Conservation (phyloP, 192 early-diverging fungal species). For the Coemansia interrupta region DNA sequence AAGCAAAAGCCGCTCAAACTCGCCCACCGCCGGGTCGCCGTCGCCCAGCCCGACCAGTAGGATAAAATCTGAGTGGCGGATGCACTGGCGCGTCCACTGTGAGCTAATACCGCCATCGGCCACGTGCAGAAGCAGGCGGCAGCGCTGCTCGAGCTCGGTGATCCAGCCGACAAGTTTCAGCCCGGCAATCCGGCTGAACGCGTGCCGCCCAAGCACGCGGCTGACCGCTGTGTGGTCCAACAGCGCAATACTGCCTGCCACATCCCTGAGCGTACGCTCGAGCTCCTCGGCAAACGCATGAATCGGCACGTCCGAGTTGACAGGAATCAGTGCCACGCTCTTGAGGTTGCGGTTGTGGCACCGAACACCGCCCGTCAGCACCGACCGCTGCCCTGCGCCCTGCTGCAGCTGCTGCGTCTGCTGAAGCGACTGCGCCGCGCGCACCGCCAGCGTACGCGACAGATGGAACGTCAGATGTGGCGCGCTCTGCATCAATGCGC, state of each 20-base stretch:
- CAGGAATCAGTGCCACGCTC: conserved; percentile 91
- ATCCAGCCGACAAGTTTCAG: conserved; percentile 93
- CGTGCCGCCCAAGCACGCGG: conserved; percentile 80
- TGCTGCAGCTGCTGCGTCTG: conserved; percentile 7
- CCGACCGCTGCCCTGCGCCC: not conserved
- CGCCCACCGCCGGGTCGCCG: conserved; percentile 81
- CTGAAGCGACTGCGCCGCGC: conserved; percentile 56
- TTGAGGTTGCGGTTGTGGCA: conserved; percentile 90
- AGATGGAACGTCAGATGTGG: conserved; percentile 92
- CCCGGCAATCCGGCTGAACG: conserved; percentile 85
- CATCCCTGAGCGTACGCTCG: conserved; percentile 62
- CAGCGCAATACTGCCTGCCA: conserved; percentile 69
- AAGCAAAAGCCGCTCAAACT: conserved; percentile 87
- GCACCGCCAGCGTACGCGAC: conserved; percentile 80
- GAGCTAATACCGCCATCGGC: conserved; percentile 88
- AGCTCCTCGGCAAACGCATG: conserved; percentile 84
- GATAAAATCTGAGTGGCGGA: conserved; percentile 95
- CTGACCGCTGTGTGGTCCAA: conserved; percentile 82
- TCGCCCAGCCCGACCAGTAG: conserved; percentile 91
- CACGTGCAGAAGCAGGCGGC: conserved; percentile 87
- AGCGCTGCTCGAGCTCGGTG: conserved; percentile 87
- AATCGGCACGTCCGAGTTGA: conserved; percentile 76
- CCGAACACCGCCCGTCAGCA: conserved; percentile 51
- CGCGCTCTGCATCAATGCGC: conserved; percentile 80
- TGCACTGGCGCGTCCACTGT: conserved; percentile 93